These are phyloP conservation scores for Xanthoconium stramineum DNA, from an alignment of 768 basidiomycete genomes.

Conservation along the genomic window DNA sequence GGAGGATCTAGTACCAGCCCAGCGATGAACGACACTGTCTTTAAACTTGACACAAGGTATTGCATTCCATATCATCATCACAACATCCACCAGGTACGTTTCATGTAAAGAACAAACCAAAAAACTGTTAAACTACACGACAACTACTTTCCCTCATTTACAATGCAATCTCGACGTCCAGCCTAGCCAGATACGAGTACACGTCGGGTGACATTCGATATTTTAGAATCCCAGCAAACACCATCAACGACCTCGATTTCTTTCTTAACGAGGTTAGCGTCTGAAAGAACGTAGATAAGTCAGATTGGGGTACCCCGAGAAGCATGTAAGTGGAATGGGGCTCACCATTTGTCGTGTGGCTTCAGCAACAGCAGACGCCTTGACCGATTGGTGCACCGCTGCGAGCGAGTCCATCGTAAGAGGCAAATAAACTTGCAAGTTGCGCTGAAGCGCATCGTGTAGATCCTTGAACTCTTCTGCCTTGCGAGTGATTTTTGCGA, in stretches of 20 bases:
- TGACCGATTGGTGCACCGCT: constrained; percentile 73
- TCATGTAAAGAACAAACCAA: background rate
- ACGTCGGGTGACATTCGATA: constrained; percentile 90
- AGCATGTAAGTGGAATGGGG: constrained; percentile 6
- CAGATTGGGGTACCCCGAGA: constrained; percentile 10
- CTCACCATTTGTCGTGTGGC: constrained; percentile 73
- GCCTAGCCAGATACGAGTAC: constrained; percentile 79
- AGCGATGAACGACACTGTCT: constrained; percentile 18
- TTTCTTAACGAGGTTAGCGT: constrained; percentile 64
- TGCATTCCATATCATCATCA: background rate
- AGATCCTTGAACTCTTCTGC: constrained; percentile 88
- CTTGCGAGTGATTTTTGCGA: constrained; percentile 77
- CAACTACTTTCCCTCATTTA: constrained; percentile 25
- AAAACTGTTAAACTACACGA: background rate
- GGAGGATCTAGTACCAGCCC: constrained; percentile 28
- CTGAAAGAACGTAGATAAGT: constrained; percentile 34
- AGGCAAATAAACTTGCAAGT: constrained; percentile 83
- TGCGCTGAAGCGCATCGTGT: constrained; percentile 84
- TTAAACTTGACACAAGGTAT: background rate
- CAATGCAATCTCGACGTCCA: constrained; percentile 84
- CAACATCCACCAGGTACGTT: constrained; percentile 18
- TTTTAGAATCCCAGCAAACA: constrained; percentile 84
- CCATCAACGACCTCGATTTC: constrained; percentile 82
- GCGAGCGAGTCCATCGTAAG: constrained; percentile 92
- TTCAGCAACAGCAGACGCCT: constrained; percentile 69